These are phyloP conservation scores for Recurvomyces mirabilis DNA, from an alignment of 495 filamentous ascomycete genomes.

Conservation along the genomic window DNA sequence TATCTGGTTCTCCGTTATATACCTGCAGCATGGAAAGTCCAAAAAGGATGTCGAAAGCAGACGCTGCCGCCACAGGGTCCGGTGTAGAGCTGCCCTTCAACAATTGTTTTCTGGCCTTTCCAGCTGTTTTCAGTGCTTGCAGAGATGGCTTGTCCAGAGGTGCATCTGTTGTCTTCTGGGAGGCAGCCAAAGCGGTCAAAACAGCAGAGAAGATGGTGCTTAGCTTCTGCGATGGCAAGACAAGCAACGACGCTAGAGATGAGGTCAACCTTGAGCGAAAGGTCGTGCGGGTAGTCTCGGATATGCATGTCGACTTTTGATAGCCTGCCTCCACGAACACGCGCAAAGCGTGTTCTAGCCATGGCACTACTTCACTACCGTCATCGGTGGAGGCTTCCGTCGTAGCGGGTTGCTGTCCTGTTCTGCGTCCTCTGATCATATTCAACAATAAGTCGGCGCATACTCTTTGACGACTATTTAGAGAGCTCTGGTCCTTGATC, in stretches of 20 bases:
- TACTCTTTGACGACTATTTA: slow-evolving; percentile 38
- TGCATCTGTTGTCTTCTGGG: background rate
- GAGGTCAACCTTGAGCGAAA: slow-evolving; percentile 9
- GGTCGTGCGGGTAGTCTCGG: too few relatives aligned
- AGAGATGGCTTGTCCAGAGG: background rate
- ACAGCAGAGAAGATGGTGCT: background rate
- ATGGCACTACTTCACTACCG: too few relatives aligned
- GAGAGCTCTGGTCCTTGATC: slow-evolving; percentile 22
- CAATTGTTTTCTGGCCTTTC: slow-evolving; percentile 4
- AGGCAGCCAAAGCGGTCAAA: background rate
- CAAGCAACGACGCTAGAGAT: slow-evolving; percentile 1
- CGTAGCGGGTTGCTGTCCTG: too few relatives aligned
- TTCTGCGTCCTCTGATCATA: slow-evolving; percentile 25
- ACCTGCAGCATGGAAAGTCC: slow-evolving; percentile 77
- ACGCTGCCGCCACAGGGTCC: slow-evolving; percentile 25
- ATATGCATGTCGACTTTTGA: too few relatives aligned
- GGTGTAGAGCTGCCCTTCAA: background rate
- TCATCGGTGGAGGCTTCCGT: too few relatives aligned
- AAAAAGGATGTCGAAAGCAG: slow-evolving; percentile 71
- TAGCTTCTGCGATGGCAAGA: too few relatives aligned
- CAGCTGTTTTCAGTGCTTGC: background rate
- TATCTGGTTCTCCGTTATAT: slow-evolving; percentile 80
- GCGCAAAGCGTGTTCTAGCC: background rate
- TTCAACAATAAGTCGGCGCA: slow-evolving; percentile 45
- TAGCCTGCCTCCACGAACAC: background rate